Evolutionary conservation across 2,329 filamentous ascomycete genomes (phyloP), one percentile per base, ranked within the genome.

Genomic region (Grosmannia clavigera): DNA sequence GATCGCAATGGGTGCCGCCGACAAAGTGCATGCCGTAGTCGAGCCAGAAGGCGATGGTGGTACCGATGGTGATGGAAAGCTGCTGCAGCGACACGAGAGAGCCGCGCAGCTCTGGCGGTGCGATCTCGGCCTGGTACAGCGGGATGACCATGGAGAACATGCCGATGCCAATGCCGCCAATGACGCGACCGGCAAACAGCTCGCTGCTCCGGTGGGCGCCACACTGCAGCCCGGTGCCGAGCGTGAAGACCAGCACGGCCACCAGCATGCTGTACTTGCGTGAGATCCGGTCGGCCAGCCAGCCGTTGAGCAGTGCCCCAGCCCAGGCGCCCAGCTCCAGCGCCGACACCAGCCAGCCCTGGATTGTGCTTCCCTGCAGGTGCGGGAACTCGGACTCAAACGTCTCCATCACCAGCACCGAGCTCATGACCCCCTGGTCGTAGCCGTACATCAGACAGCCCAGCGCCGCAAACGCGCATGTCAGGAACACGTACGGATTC

Each of bases 271-370:
- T 80, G 63, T 85, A 85, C 70, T 90, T 90, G 55, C 88, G 78
- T 1, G 84, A 87, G 57, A 85, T 70, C 3, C 79, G 75, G 68
- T 91, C 87, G 22, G 87, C 87, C n/a, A 90, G 70, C 67, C 86
- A 86, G 1, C 87, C 85, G 2, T 82, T 87, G 50, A 86, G 76
- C 3, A 92, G 71, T 0, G 85, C 82, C 46, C 88, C 88, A n/a
- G 89, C 68, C 87, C 87, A 91, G 52, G 87, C 87, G 58, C 87
- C 87, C 2, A 91, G 79, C 68, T 90, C 86, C 31, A 91, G 81
- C 64, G 90, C 89, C 2, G 86, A 77, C 0, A 80, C 83, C 5
- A 84, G 68, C 81, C 80, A 83, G 19, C 81, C 81, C 66, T 78
- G 75, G 61, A 78, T 70, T n/a, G 73, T 73, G 19, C 68, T 72